Evolutionary conservation across 345 rosid genomes (phyloP).

Genomic region (Salix brachista): DNA sequence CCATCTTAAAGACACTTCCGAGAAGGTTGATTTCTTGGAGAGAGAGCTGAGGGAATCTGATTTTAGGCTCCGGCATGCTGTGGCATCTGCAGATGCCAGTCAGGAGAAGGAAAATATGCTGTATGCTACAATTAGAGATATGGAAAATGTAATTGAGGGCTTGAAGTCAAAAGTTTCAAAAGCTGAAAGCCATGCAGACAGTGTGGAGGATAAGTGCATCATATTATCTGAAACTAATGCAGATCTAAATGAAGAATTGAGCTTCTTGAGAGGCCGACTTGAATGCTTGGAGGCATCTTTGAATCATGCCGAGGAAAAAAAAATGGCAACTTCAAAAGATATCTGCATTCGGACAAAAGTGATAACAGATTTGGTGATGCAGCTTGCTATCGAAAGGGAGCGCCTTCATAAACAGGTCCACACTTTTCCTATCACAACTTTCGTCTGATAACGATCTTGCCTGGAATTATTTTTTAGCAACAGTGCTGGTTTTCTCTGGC

Average conservation of each 20-base stretch:
- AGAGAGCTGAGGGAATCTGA: conserved; percentile 62
- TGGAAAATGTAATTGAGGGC: conserved; percentile 76
- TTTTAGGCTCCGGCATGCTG: conserved; percentile 61
- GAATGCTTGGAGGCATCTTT: conserved; percentile 57
- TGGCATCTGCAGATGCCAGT: conserved; percentile 80
- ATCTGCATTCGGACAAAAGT: conserved; percentile 58
- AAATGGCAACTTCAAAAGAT: conserved; percentile 60
- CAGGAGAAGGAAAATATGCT: conserved; percentile 74
- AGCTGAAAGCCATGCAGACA: conserved; percentile 70
- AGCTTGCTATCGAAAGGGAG: conserved; percentile 74
- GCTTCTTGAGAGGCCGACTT: conserved; percentile 62
- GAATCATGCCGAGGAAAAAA: conserved; percentile 68
- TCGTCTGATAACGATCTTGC: not conserved
- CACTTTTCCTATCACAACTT: not conserved
- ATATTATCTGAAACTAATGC: conserved; percentile 73
- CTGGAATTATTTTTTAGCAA: not conserved
- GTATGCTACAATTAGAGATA: conserved; percentile 62
- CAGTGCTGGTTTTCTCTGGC: not conserved
- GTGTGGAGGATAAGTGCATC: conserved; percentile 70
- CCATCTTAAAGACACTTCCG: conserved; percentile 42
- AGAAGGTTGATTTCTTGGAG: conserved; percentile 63
- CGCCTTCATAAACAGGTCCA: conserved; percentile 81
- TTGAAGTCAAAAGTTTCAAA: conserved; percentile 64
- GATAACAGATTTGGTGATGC: conserved; percentile 74
- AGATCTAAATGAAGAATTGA: conserved; percentile 61